Conservation (phyloP, 2,329 filamentous ascomycete species). For the Aspergillus tubingensis region DNA sequence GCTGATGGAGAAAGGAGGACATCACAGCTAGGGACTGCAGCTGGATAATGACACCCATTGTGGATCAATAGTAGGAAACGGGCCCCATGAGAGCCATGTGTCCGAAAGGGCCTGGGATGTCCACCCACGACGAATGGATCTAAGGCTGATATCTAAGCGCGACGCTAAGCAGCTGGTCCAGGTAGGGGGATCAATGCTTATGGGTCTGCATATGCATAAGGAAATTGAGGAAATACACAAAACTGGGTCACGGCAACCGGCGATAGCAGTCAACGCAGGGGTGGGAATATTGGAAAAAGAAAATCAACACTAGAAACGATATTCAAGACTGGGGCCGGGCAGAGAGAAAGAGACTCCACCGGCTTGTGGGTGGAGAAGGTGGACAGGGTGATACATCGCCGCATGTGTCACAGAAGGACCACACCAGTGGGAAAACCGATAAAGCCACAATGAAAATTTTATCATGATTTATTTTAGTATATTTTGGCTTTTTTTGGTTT, state of each 20-base stretch:
- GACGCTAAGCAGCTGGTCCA: conserved; percentile 22
- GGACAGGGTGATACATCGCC: conserved; percentile 1
- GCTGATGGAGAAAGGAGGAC: conserved; percentile 23
- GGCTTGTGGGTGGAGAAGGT: not conserved
- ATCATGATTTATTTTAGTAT: not conserved
- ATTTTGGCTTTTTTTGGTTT: not conserved
- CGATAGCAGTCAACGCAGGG: conserved; percentile 7
- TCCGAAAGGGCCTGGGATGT: conserved; percentile 12
- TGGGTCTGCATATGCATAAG: conserved; percentile 9
- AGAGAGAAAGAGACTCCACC: not conserved
- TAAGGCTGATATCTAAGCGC: conserved; percentile 14
- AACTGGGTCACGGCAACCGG: conserved; percentile 2
- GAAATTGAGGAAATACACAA: conserved; percentile 1
- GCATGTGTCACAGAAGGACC: conserved; percentile 1
- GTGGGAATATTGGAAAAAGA: not conserved
- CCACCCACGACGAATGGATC: conserved; percentile 7
- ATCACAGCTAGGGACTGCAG: conserved; percentile 31
- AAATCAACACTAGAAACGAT: not conserved
- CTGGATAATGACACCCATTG: conserved; percentile 26
- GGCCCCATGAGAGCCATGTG: conserved; percentile 21
- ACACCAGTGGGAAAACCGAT: conserved; percentile 4
- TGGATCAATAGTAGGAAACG: conserved; percentile 28
- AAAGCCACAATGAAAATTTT: not conserved
- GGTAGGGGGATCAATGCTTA: conserved; percentile 6
- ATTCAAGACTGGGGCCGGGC: not conserved